Percentiles rank a stretch among this genome's conserved stretches.
phyloP scores from a whole-genome alignment of 2,329 filamentous ascomycete species.

The Xylogone sp. region DNA sequence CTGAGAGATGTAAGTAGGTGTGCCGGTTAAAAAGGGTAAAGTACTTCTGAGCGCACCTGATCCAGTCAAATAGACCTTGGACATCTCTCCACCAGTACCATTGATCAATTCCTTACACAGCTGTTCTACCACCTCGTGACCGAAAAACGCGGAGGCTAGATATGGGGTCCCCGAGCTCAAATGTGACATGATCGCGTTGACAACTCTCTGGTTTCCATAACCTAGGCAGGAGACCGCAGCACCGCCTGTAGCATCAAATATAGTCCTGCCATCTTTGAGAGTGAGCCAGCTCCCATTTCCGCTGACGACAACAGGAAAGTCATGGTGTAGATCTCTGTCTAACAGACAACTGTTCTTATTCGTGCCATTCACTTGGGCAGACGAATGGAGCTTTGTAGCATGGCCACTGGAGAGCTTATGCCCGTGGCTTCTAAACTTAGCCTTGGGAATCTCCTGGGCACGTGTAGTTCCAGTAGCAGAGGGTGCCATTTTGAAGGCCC shows the following conservation, averaged over 20 bases:
- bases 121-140: slow-evolving; percentile 47
- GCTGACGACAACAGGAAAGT: slow-evolving; percentile 21
- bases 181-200: slow-evolving; percentile 55
- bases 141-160: slow-evolving; percentile 55
- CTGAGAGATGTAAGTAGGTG: slow-evolving; percentile 28
- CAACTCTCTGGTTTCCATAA: slow-evolving; percentile 59
- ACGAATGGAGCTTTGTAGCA: neutral
- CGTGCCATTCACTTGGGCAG: slow-evolving; percentile 3
- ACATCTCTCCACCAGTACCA: slow-evolving; percentile 42
- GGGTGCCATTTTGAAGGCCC: slow-evolving; percentile 12
- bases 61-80: slow-evolving; percentile 50
- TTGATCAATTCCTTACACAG: slow-evolving; percentile 35
- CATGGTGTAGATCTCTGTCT: slow-evolving; percentile 23
- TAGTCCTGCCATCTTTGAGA: slow-evolving; percentile 43
- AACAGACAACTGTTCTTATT: slow-evolving; percentile 19
- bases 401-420: slow-evolving; percentile 8
- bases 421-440: neutral
- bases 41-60: slow-evolving; percentile 41
- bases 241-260: slow-evolving; percentile 72
- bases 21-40: neutral
- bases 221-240: slow-evolving; percentile 71
- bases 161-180: slow-evolving; percentile 53
- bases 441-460: neutral
- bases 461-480: slow-evolving; percentile 11
- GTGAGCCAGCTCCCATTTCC: slow-evolving; percentile 23